Percentiles rank a stretch among this genome's conserved stretches.
Conservation (phyloP, 1,284 basidiomycete species). For the Anthracocystis panici-leucophaei region DNA sequence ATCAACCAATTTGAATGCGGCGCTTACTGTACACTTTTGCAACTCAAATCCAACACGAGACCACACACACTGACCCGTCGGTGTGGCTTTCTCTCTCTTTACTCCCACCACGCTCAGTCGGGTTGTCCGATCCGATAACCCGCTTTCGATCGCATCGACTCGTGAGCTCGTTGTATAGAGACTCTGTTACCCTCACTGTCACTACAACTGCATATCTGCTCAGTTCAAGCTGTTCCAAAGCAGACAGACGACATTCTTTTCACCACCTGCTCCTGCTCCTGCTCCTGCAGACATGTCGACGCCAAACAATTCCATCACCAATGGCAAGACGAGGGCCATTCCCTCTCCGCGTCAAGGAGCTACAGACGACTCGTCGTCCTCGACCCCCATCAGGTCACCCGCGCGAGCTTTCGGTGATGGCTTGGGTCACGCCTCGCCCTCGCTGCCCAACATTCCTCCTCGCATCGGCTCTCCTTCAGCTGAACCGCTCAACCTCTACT, state of each 20-base stretch:
- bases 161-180: constrained; percentile 1
- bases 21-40: constrained; percentile 2
- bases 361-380: constrained; percentile 7
- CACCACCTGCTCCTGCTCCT: not conserved
- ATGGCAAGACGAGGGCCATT: constrained; percentile 44
- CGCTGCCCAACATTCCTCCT: constrained; percentile 56
- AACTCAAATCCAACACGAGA: not conserved
- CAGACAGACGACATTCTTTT: not conserved
- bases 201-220: not conserved
- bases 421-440: constrained; percentile 37
- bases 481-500: constrained; percentile 37
- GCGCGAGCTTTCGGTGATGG: constrained; percentile 32
- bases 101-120: too few species aligned
- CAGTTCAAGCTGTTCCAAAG: not conserved
- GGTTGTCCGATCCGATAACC: not conserved
- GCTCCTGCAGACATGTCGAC: constrained; percentile 28
- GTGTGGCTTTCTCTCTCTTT: too few species aligned
- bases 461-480: constrained; percentile 51
- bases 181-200: not conserved
- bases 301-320: constrained; percentile 31
- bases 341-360: constrained; percentile 14
- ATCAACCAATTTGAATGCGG: not conserved
- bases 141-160: not conserved
- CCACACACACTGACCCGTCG: too few species aligned
- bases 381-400: constrained; percentile 43